phyloP scores from a whole-genome alignment of 1,284 basidiomycete species.

The Boletus smithii region DNA sequence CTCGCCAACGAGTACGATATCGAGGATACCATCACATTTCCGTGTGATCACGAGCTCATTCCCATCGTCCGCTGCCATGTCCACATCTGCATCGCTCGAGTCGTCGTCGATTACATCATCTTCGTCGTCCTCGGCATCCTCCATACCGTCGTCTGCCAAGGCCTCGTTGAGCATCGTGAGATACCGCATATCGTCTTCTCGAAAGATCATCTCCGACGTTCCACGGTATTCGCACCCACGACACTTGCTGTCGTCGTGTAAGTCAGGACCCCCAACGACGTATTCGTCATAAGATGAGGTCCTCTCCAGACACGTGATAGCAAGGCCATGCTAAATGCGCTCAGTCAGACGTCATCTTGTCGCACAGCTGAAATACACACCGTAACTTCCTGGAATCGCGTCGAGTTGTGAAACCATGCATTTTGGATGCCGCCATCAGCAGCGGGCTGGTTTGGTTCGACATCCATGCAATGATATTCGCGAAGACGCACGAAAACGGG shows the following conservation, averaged over 20 bases:
- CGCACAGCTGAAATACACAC: conserved; percentile 22
- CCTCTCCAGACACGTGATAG: conserved; percentile 24
- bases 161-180: conserved; percentile 10
- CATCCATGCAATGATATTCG: conserved; percentile 53
- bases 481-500: conserved; percentile 55
- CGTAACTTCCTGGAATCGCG: conserved; percentile 26
- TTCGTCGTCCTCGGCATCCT: conserved; percentile 21
- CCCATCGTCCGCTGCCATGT: conserved; percentile 22
- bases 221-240: conserved; percentile 33
- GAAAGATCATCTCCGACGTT: conserved; percentile 30
- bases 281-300: conserved; percentile 37
- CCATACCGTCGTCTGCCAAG: conserved; percentile 12
- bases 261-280: conserved; percentile 34
- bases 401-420: conserved; percentile 48
- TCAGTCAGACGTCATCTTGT: conserved; percentile 5
- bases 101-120: conserved; percentile 29
- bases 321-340: conserved; percentile 22
- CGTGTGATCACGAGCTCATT: conserved; percentile 28
- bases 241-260: conserved; percentile 45
- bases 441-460: conserved; percentile 33
- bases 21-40: conserved; percentile 50
- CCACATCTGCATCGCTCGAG: conserved; percentile 19
- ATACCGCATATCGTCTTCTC: conserved; percentile 25
- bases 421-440: conserved; percentile 47
- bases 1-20: conserved; percentile 58